phyloP scores from a whole-genome alignment of 805 yeast genomes.

The Huiozyma naganishii region DNA sequence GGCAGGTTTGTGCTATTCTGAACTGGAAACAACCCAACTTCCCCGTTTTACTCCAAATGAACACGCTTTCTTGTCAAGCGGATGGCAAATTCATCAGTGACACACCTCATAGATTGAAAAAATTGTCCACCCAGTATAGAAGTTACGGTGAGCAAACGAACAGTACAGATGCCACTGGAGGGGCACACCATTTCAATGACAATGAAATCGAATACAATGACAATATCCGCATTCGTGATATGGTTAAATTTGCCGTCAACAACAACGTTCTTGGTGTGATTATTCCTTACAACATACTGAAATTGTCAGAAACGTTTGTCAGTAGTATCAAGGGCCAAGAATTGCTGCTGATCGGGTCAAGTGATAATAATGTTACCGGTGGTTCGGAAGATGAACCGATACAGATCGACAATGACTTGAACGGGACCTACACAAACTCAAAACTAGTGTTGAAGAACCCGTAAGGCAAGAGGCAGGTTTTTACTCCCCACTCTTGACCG shows the following conservation, averaged over 20 bases:
- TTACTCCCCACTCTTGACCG: not conserved
- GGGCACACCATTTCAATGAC: not conserved
- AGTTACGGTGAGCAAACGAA: not conserved
- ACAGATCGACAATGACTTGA: slow-evolving; percentile 11
- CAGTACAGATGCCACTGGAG: not conserved
- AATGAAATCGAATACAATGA: not conserved
- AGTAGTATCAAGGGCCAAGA: slow-evolving; percentile 73
- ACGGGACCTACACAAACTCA: slow-evolving; percentile 16
- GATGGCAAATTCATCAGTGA: slow-evolving; percentile 15
- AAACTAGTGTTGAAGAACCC: slow-evolving; percentile 10
- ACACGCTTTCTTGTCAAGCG: slow-evolving; percentile 37
- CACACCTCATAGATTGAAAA: slow-evolving; percentile 22
- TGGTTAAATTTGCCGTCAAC: slow-evolving; percentile 64
- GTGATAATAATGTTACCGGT: slow-evolving; percentile 16
- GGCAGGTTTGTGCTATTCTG: slow-evolving; percentile 81
- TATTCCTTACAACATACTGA: slow-evolving; percentile 58
- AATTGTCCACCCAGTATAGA: slow-evolving; percentile 3
- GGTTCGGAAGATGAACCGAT: slow-evolving; percentile 1
- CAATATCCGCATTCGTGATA: slow-evolving; percentile 47
- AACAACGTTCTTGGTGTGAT: slow-evolving; percentile 83
- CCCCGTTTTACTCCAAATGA: slow-evolving; percentile 82
- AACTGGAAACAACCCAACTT: slow-evolving; percentile 99
- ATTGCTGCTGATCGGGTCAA: slow-evolving; percentile 66
- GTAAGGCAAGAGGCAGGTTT: not conserved
- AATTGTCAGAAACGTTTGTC: slow-evolving; percentile 63